phyloP scores from a whole-genome alignment of 148 eudicot species.

The Dysphania ambrosioides region DNA sequence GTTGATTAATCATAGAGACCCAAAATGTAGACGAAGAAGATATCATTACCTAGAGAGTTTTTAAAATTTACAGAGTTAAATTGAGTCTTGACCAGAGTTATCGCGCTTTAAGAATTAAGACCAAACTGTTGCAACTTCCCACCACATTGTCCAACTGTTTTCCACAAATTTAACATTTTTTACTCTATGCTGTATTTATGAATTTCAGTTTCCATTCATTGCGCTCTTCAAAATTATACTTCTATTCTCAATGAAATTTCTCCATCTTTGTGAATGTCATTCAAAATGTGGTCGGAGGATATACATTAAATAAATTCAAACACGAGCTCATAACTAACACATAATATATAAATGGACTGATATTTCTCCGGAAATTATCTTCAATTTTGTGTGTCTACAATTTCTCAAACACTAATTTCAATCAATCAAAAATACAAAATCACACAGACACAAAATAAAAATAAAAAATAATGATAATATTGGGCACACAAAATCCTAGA shows the following conservation, averaged over 20 bases:
- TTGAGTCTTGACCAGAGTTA: not conserved
- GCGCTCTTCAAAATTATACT: too few species aligned
- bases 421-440: not conserved
- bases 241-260: too few species aligned
- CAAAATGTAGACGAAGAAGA: not conserved
- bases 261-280: too few species aligned
- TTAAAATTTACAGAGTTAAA: not conserved
- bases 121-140: not conserved
- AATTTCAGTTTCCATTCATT: too few species aligned
- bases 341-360: not conserved
- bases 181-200: too few species aligned
- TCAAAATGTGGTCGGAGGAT: too few species aligned
- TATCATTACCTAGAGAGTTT: not conserved
- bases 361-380: not conserved
- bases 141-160: too few species aligned
- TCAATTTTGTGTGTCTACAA: slow-evolving; percentile 22
- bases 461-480: not conserved
- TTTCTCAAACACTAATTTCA: slow-evolving; percentile 7
- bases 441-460: not conserved
- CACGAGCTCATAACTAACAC: not conserved
- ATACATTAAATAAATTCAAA: not conserved
- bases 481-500: not conserved
- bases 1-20: not conserved
- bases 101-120: not conserved
- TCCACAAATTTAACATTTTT: too few species aligned